Percentiles rank a stretch among this genome's conserved stretches.
Evolutionary conservation across 2,329 filamentous ascomycete genomes (phyloP).

Genomic region (Westerdykella sp.): DNA sequence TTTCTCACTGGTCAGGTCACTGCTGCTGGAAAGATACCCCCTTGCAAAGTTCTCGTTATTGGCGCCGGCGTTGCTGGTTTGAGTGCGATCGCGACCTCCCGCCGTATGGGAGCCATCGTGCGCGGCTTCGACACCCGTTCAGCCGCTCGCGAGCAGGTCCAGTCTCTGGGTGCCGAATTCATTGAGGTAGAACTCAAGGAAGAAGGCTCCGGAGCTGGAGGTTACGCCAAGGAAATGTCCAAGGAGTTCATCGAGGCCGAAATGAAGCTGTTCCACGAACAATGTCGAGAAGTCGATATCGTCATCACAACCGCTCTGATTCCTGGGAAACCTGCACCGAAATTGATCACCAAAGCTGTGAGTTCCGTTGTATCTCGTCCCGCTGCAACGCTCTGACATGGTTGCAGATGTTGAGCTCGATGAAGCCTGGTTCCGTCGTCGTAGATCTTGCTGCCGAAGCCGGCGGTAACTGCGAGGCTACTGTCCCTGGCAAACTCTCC

Average conservation of each 20-base stretch:
- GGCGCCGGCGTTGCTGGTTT: constrained; percentile 84
- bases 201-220: constrained; percentile 75
- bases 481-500: constrained; percentile 63
- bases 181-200: constrained; percentile 80
- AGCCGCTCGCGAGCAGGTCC: constrained; percentile 82
- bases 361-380: constrained; percentile 2
- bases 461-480: constrained; percentile 82
- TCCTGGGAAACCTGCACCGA: constrained; percentile 75
- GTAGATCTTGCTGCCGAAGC: constrained; percentile 85
- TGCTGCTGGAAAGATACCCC: constrained; percentile 78
- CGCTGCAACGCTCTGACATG: background rate
- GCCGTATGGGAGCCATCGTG: constrained; percentile 81
- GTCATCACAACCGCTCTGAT: constrained; percentile 91
- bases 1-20: constrained; percentile 88
- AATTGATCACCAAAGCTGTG: constrained; percentile 68
- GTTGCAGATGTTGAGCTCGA: constrained; percentile 64
- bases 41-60: constrained; percentile 84
- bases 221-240: constrained; percentile 91
- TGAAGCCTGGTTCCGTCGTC: constrained; percentile 85
- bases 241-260: constrained; percentile 89
- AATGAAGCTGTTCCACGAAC: constrained; percentile 86
- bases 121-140: constrained; percentile 85
- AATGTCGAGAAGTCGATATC: constrained; percentile 82
- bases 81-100: constrained; percentile 80
- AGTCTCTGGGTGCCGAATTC: constrained; percentile 84